Conservation (phyloP, 805 yeast genomes). For the Candida glaebosa region DNA sequence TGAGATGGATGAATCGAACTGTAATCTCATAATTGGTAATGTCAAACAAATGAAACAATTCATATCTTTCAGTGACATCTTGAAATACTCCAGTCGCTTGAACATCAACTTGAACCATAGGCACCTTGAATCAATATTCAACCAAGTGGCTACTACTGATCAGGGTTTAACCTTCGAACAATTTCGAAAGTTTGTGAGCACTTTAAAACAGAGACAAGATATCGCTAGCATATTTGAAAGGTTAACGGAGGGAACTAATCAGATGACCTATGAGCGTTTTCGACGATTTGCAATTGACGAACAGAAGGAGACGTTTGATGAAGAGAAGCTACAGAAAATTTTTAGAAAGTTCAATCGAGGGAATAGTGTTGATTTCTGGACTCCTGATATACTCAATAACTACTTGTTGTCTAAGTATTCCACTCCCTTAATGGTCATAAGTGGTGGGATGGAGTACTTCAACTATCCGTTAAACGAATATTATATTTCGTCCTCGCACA, state of each 20-base stretch:
- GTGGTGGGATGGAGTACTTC: conserved; percentile 19
- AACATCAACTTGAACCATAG: conserved; percentile 68
- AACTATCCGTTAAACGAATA: conserved; percentile 74
- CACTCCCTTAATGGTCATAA: conserved; percentile 12
- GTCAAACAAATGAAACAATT: conserved; percentile 22
- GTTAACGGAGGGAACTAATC: conserved; percentile 17
- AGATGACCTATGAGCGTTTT: conserved; percentile 23
- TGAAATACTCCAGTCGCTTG: conserved; percentile 59
- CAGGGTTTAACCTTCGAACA: conserved; percentile 59
- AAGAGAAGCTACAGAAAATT: conserved; percentile 23
- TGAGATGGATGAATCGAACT: conserved; percentile 29
- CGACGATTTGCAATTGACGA: conserved; percentile 38
- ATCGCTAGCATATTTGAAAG: conserved; percentile 47
- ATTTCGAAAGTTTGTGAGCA: conserved; percentile 70
- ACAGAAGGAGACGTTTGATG: conserved; percentile 45
- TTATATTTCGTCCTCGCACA: conserved; percentile 89
- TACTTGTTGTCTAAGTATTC: conserved; percentile 30
- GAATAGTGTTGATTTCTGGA: conserved; percentile 19
- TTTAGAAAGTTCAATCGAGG: conserved; percentile 22
- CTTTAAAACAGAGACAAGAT: conserved; percentile 65
- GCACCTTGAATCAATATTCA: conserved; percentile 49
- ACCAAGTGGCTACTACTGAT: conserved; percentile 29
- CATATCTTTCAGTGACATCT: conserved; percentile 63
- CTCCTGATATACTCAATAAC: conserved; percentile 30
- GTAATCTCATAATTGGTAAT: conserved; percentile 22